These are phyloP conservation scores for Paramecium primaurelia DNA, from an alignment of 73 alveolate genomes.

Conservation along the genomic window DNA sequence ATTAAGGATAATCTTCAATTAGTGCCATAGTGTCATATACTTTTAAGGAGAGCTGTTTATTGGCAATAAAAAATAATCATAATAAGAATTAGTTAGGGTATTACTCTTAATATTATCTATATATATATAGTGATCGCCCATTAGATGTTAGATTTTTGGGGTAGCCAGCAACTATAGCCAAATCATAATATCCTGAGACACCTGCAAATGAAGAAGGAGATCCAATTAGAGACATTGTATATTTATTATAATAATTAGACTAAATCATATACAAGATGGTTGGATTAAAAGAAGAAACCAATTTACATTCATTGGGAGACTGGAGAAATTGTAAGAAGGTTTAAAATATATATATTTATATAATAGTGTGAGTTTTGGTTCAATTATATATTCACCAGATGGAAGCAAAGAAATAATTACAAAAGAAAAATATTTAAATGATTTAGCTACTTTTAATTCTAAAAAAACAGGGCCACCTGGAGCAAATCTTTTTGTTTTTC, in stretches of 20 bases:
- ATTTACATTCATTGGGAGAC: slow-evolving; percentile 42
- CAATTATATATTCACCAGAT: slow-evolving; percentile 53
- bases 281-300: background rate
- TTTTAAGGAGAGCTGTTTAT: background rate
- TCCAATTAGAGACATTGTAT: slow-evolving; percentile 25
- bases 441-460: background rate
- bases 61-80: slow-evolving; percentile 24
- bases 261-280: slow-evolving; percentile 35
- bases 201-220: slow-evolving; percentile 1
- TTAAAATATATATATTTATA: background rate
- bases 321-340: slow-evolving; percentile 40
- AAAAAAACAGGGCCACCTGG: slow-evolving; percentile 61
- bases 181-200: background rate
- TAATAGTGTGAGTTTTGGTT: slow-evolving; percentile 38
- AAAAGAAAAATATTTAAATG: slow-evolving; percentile 5
- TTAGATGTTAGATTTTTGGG: slow-evolving; percentile 18
- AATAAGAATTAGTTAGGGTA: background rate
- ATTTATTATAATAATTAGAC: background rate
- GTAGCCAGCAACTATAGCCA: slow-evolving; percentile 15
- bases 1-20: background rate
- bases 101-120: background rate
- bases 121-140: background rate
- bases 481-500: slow-evolving; percentile 55
- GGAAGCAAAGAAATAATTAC: slow-evolving; percentile 52
- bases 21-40: slow-evolving; percentile 26